A percentile compares a stretch with the other conserved stretches of the same genome.
Conservation (phyloP, 2,329 filamentous ascomycete genomes). For the Fusarium pseudograminearum region DNA sequence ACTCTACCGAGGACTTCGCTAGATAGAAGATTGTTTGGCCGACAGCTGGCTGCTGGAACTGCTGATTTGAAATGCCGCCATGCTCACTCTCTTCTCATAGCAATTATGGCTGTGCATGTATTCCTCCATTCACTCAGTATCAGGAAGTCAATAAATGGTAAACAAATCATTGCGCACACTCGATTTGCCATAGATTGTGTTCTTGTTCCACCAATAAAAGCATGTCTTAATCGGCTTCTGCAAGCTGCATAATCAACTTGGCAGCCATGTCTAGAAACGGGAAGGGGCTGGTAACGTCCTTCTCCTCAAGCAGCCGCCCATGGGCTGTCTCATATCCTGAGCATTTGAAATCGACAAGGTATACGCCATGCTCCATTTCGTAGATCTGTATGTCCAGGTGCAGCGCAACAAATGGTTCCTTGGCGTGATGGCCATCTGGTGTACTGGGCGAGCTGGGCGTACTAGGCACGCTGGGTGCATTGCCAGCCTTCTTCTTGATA, state of each 20-base stretch:
- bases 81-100: not conserved
- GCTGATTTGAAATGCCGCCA: not conserved
- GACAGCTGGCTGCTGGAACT: not conserved
- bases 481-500: slow-evolving; percentile 43
- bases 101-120: not conserved
- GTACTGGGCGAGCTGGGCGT: slow-evolving; percentile 37
- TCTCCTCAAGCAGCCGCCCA: slow-evolving; percentile 84
- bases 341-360: slow-evolving; percentile 98
- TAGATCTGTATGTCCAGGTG: slow-evolving; percentile 98
- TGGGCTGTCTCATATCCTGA: slow-evolving; percentile 90
- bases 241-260: slow-evolving; percentile 91
- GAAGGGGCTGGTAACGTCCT: slow-evolving; percentile 94
- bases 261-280: slow-evolving; percentile 96
- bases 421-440: slow-evolving; percentile 56
- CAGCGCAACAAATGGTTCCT: slow-evolving; percentile 82
- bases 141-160: not conserved
- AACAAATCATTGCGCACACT: not conserved
- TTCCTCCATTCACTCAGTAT: not conserved
- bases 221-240: slow-evolving; percentile 74
- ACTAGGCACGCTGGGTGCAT: slow-evolving; percentile 37
- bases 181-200: not conserved
- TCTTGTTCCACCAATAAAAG: not conserved
- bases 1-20: slow-evolving; percentile 3
- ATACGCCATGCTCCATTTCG: slow-evolving; percentile 90
- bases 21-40: not conserved